Base-by-base conservation (phyloP, 176 grass and related monocot genomes). In the Avena atlantica region DNA sequence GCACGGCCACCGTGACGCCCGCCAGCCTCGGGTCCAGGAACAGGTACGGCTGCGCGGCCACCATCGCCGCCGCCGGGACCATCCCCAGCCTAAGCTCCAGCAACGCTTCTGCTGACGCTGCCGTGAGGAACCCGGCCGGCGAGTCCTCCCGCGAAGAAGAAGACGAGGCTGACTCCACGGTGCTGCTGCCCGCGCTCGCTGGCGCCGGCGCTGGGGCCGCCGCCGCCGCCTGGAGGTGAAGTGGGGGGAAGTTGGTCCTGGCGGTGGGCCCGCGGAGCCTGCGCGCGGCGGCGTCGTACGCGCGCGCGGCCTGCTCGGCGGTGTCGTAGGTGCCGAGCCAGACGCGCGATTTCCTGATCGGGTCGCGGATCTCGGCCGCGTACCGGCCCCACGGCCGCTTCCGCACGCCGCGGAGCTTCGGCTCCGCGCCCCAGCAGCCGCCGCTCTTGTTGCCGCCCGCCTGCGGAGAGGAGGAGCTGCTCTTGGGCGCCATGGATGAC, bases 261-360 rank as follows among this genome's bases (percentile, higher is more conserved):
- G 91, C 88, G 71, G 70, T 48, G 8, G 85, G 56, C 0, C 88
- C 85, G 14, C 81, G 91, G 77, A 93, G 91, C 70, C 19, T 78
- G 8, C 78, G 58, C 13, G 93, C 93, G 1, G 93, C 93, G 42
- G 77, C 51, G 73, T 95, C 93, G 87, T 95, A 95, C 7, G 91
- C 93, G 0, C 85, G 80, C 11, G 91, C 93, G 0, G 93, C 93
- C 0, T 83, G 71, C 65, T 93, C 84, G 25, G 89, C 84, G 0
- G 91, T 95, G 70, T 87, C 89, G 87, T 93, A 95, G 12, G 93
- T 93, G 74, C 93, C 91, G 1, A 95, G 91, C 93, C 91, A 95
- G 29, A 95, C 80, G 20, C 93, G 88, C 10, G 91, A 59, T 67
- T 87, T 89, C 31, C 56, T 25, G 5, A 68, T 53, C 16, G 92